A percentile compares a stretch with the other conserved stretches of the same genome.
Conservation (phyloP, 2,329 filamentous ascomycete genomes). For the Pestalotiopsis sp. region DNA sequence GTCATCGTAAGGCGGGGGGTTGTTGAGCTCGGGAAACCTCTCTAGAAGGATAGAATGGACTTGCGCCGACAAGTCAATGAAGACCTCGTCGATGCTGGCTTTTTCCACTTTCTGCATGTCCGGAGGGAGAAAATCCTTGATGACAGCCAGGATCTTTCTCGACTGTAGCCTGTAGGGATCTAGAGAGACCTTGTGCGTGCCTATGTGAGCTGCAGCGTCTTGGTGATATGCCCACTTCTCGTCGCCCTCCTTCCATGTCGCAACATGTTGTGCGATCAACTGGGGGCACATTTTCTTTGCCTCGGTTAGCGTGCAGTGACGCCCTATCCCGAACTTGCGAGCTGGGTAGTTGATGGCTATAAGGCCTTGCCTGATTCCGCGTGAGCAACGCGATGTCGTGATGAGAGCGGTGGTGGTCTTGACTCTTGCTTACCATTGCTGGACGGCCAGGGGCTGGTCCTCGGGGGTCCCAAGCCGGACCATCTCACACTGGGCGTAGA, state of each 20-base stretch:
- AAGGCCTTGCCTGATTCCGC: slow-evolving; percentile 69
- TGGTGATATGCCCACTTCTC: slow-evolving; percentile 89
- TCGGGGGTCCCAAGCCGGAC: slow-evolving; percentile 75
- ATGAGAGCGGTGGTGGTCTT: not conserved
- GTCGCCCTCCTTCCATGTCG: slow-evolving; percentile 91
- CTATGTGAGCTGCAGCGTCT: slow-evolving; percentile 77
- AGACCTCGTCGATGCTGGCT: slow-evolving; percentile 93
- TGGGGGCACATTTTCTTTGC: slow-evolving; percentile 85
- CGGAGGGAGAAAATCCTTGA: slow-evolving; percentile 72
- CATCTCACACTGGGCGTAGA: slow-evolving; percentile 97
- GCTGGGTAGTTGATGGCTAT: slow-evolving; percentile 98
- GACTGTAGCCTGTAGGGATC: slow-evolving; percentile 90
- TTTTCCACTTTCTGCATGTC: slow-evolving; percentile 81
- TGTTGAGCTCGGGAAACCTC: slow-evolving; percentile 72
- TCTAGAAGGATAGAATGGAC: slow-evolving; percentile 75
- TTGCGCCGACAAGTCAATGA: slow-evolving; percentile 86
- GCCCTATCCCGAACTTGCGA: slow-evolving; percentile 74
- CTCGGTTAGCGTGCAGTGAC: slow-evolving; percentile 78
- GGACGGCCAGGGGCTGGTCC: slow-evolving; percentile 83
- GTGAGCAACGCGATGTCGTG: slow-evolving; percentile 13
- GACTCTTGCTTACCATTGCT: slow-evolving; percentile 71
- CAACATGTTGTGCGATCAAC: slow-evolving; percentile 87
- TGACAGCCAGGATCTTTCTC: slow-evolving; percentile 74
- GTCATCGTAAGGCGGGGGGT: slow-evolving; percentile 73
- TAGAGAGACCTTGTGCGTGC: slow-evolving; percentile 88